Evolutionary conservation across 2,329 filamentous ascomycete species (phyloP).

Genomic region (Ascochyta lentis): DNA sequence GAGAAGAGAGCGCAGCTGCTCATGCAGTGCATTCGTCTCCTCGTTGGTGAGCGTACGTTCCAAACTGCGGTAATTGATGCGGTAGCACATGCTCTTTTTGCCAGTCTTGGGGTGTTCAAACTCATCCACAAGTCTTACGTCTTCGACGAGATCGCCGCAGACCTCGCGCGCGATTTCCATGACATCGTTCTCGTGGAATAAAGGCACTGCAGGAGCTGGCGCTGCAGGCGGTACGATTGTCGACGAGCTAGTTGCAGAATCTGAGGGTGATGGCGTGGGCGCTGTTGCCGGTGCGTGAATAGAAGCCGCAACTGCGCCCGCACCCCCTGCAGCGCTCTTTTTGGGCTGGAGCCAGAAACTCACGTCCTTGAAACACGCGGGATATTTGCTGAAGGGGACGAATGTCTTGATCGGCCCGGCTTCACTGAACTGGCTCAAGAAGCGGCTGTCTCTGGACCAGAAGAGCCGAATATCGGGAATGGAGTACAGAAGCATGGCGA

Average conservation of each 20-base stretch:
- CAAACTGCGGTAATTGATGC: conserved; percentile 90
- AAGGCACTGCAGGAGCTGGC: conserved; percentile 19
- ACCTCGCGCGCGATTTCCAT: conserved; percentile 93
- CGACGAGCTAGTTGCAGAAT: not conserved
- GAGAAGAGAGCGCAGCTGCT: conserved; percentile 68
- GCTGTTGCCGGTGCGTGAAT: conserved; percentile 20
- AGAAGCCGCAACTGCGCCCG: conserved; percentile 13
- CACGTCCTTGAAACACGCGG: conserved; percentile 88
- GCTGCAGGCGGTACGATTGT: conserved; percentile 48
- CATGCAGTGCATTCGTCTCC: conserved; percentile 80
- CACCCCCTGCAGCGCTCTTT: conserved; percentile 36
- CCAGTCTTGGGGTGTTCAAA: conserved; percentile 89
- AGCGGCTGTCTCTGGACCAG: conserved; percentile 86
- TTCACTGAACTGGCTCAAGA: conserved; percentile 78
- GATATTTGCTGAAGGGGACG: conserved; percentile 88
- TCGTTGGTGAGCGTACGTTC: conserved; percentile 87
- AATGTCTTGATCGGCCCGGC: conserved; percentile 66
- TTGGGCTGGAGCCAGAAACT: conserved; percentile 79
- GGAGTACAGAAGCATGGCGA: conserved; percentile 96
- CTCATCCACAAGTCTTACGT: conserved; percentile 82
- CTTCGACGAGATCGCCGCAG: conserved; percentile 84
- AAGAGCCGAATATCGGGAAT: conserved; percentile 97
- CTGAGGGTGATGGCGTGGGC: not conserved
- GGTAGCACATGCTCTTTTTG: conserved; percentile 85
- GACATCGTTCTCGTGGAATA: conserved; percentile 92